Evolutionary conservation across 257 asterid species (phyloP).

Genomic region (Fraxinus anomala): DNA sequence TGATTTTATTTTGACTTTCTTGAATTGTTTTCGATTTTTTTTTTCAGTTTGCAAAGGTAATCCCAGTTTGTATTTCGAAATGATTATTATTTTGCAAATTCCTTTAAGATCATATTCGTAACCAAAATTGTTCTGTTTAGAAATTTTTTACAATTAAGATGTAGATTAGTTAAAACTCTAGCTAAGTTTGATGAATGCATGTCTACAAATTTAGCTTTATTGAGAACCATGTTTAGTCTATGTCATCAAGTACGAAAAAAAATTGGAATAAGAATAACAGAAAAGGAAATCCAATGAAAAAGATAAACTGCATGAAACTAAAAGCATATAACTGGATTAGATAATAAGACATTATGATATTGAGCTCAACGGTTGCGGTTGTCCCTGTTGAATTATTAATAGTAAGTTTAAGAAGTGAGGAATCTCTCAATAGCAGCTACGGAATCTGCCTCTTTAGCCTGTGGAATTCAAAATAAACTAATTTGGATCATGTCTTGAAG

Average conservation of each 20-base stretch:
- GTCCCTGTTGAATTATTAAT: neutral
- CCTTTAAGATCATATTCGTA: no score
- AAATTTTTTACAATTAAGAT: no score
- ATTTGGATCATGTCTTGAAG: neutral
- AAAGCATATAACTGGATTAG: neutral
- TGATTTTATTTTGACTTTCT: no score
- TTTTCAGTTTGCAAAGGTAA: no score
- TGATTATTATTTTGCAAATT: no score
- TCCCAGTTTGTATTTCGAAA: no score
- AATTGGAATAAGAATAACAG: no score
- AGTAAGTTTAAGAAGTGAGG: neutral
- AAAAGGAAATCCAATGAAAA: neutral
- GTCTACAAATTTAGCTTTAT: neutral
- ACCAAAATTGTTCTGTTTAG: no score
- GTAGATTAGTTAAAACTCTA: no score
- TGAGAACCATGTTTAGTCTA: neutral
- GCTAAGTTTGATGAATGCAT: constrained; percentile 9
- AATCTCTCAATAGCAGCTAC: neutral
- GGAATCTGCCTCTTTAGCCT: neutral
- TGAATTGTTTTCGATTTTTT: no score
- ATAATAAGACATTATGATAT: neutral
- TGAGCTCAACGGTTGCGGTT: neutral
- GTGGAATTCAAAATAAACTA: neutral
- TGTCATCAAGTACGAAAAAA: neutral
- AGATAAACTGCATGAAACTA: neutral